Base-by-base conservation (phyloP, 805 yeast species). In the Nakazawaea wyomingensis region DNA sequence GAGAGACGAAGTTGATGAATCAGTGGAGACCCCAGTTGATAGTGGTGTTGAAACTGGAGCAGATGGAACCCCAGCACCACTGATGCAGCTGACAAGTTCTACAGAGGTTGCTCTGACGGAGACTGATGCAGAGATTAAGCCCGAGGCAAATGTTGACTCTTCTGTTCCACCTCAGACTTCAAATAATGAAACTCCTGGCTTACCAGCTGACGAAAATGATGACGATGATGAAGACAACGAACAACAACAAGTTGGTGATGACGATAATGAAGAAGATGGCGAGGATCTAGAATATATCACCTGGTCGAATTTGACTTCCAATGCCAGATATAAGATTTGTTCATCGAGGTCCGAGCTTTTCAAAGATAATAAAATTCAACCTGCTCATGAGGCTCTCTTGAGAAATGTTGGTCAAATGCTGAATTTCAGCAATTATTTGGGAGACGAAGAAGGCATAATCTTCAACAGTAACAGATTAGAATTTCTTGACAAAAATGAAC, bases 261-360 rank as follows among this genome's bases (percentile, higher is more conserved):
- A 58, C 10, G 65, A 61, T 11, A 65, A 68, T 20, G 74, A 70
- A 16, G 73, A 73, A 20, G 84, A 78, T 42, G 82, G 78, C 39
- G 85, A 80, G 44, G 96, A 86, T 55, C 71, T 85, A 28, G 96
- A 89, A 53, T 63, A 80, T 36, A 83, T 83, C 41, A 78, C 86
- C 1, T 90, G 97, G 97, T 82, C 84, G 52, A 76, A 76, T n/a
- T 62, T 82, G 31, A 88, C 93, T 0, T 85, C 96, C 0, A 82
- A 82, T 48, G 74, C 84, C 0, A 66, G 96, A 45, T 87, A 91
- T 13, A 81, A 83, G 41, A 74, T 85, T 48, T 82, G 96, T 54
- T 62, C 78, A 20, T 71, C 74, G 44, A 72, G 98, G 51, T 71
- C 85, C 0, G 75, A 72, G 2, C 62, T 88, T 37, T 89, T 91